Conservation (phyloP, 139 green algal species). For the Eudorina sp. region DNA sequence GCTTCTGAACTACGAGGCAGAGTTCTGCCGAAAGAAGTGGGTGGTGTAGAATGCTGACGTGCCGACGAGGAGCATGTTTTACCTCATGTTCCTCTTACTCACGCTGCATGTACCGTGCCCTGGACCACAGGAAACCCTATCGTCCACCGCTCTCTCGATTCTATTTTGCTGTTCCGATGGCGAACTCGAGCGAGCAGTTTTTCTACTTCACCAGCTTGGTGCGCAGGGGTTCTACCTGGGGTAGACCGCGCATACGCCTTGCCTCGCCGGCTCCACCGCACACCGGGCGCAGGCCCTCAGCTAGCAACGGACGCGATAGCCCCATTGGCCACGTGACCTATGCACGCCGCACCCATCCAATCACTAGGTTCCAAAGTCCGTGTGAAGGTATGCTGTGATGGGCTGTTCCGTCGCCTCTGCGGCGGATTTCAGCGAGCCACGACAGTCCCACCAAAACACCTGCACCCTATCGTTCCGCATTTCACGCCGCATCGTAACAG, state of each 20-base stretch:
- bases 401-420: too few relatives aligned
- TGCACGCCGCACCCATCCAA: too few relatives aligned
- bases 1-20: slow-evolving; percentile 82
- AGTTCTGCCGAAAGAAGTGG: slow-evolving; percentile 81
- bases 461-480: too few relatives aligned
- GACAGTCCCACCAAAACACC: not conserved
- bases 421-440: not conserved
- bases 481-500: slow-evolving; percentile 47
- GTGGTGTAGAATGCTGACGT: too few relatives aligned
- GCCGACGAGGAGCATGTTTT: too few relatives aligned
- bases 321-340: too few relatives aligned
- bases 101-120: not conserved
- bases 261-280: not conserved
- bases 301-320: too few relatives aligned
- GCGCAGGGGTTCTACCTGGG: too few relatives aligned
- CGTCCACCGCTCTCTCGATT: slow-evolving; percentile 64
- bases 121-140: slow-evolving; percentile 67
- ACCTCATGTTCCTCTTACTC: not conserved
- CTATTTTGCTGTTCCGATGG: slow-evolving; percentile 72
- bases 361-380: too few relatives aligned
- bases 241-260: too few relatives aligned
- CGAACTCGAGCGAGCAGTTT: slow-evolving; percentile 77
- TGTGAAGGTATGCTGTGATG: too few relatives aligned
- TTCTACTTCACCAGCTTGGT: slow-evolving; percentile 84
- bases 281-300: too few relatives aligned